These are phyloP conservation scores for Verticillium nubilum DNA, from an alignment of 2,329 filamentous ascomycete genomes.

Conservation along the genomic window DNA sequence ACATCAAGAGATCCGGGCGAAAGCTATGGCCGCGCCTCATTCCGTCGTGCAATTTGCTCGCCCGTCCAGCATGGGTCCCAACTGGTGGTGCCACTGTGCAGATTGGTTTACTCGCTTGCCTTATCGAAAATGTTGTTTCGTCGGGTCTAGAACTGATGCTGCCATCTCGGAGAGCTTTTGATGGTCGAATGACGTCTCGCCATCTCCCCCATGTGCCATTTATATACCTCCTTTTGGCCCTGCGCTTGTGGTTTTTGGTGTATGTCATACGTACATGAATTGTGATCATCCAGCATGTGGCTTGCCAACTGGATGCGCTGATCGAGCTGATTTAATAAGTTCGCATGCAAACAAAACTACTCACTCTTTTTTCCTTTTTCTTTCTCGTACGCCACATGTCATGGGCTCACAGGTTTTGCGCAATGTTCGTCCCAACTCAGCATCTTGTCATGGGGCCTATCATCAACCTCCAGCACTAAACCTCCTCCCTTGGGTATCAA, in stretches of 20 bases:
- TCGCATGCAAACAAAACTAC: too few relatives aligned
- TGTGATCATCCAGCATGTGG: neutral
- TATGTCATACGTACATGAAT: too few relatives aligned
- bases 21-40: neutral
- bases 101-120: neutral
- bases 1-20: neutral
- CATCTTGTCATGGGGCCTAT: neutral
- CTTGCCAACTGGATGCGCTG: too few relatives aligned
- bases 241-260: neutral
- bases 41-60: neutral
- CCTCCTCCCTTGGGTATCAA: conserved; percentile 6
- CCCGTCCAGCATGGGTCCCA: neutral
- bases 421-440: neutral
- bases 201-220: neutral
- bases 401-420: too few relatives aligned
- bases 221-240: neutral
- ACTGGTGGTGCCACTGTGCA: neutral
- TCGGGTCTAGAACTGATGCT: neutral
- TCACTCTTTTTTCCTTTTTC: too few relatives aligned
- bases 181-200: neutral
- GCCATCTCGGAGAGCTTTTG: neutral
- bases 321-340: too few relatives aligned
- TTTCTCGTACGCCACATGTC: too few relatives aligned
- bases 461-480: neutral
- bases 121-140: neutral